phyloP scores from a whole-genome alignment of 1,284 basidiomycete species.

The Abortiporus biennis region DNA sequence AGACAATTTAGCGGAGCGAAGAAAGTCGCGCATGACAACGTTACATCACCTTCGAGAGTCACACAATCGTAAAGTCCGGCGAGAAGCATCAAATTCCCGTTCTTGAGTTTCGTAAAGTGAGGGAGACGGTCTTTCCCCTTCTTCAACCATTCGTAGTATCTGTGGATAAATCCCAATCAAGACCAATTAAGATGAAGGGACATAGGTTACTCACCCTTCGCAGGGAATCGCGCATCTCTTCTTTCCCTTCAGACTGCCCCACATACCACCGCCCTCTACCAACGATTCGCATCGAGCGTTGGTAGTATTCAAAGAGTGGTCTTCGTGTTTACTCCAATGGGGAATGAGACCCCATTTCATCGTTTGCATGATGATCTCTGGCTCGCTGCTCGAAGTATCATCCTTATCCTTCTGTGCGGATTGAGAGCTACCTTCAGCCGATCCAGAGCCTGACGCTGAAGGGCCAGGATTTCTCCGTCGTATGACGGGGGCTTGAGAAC shows the following conservation, averaged over 20 bases:
- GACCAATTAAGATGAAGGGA: background rate
- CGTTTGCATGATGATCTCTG: constrained; percentile 47
- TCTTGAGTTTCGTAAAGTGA: constrained; percentile 71
- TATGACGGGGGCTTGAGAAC: constrained; percentile 61
- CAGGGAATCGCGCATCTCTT: constrained; percentile 78
- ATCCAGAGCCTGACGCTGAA: background rate
- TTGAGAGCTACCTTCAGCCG: constrained; percentile 1
- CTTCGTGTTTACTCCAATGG: constrained; percentile 76
- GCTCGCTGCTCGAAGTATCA: constrained; percentile 5
- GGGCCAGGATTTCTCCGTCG: constrained; percentile 26
- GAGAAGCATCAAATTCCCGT: constrained; percentile 72
- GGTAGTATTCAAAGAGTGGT: constrained; percentile 72
- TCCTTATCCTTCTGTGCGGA: too few relatives aligned
- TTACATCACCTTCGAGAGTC: constrained; percentile 58
- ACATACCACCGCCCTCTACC: constrained; percentile 70
- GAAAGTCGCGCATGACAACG: too few relatives aligned
- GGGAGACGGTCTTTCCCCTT: constrained; percentile 76
- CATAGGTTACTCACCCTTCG: constrained; percentile 55
- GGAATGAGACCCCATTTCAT: constrained; percentile 94
- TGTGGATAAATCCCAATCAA: constrained; percentile 24
- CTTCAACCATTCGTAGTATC: constrained; percentile 90
- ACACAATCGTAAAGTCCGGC: constrained; percentile 86
- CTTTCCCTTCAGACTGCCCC: constrained; percentile 72
- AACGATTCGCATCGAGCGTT: constrained; percentile 88
- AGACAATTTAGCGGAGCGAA: too few relatives aligned